Base-by-base conservation (phyloP, 106 monocot genomes). In the Alisma plantagoaquatica region DNA sequence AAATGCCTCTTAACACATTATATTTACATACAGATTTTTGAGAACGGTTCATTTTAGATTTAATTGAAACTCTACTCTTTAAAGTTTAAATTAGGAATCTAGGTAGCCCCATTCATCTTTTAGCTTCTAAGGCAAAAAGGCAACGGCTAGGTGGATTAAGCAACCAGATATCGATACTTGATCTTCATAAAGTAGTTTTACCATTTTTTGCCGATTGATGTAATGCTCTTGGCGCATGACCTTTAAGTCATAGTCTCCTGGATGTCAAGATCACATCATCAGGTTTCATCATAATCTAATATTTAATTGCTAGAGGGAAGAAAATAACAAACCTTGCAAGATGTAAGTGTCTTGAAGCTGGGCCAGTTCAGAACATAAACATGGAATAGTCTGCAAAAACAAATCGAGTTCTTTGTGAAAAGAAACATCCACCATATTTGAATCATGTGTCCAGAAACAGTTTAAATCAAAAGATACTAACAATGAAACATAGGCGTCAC, bases 291-390 rank as follows among this genome's bases (percentile, higher is more conserved):
- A 54, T 32, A 30, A 10, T 15, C 17, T 4, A 54, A 23, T 30
- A 3, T 17, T 29, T 23, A 32, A 18, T 10, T 33, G 9, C 14
- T 4, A 29, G 32, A 3, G 12, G 38, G 21, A 65, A 21, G 45
- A 38, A 24, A n/a, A 20, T 46, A 15, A 23, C 63, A 55, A 38
- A 73, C 94, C 94, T 67, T 98, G 90, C 54, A 98, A 72, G 60
- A 98, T 90, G 65, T 90, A 98, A 41, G 98, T 98, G 32, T 90
- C 98, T 68, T 98, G 98, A 58, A 90, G 98, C 60, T 98, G 98
- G 42, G 98, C 98, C 59, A 98, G 85, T 69, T 98, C 90, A 21
- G 77, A 90, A 71, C 98, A 98, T 20, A 98, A 67, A 20, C 49
- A 46, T 63, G 98, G 98, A 70, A 98, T 86, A 73, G 75, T 81